These are phyloP conservation scores for Luffa aegyptiaca DNA, from an alignment of 306 rosid genomes.

Conservation along the genomic window DNA sequence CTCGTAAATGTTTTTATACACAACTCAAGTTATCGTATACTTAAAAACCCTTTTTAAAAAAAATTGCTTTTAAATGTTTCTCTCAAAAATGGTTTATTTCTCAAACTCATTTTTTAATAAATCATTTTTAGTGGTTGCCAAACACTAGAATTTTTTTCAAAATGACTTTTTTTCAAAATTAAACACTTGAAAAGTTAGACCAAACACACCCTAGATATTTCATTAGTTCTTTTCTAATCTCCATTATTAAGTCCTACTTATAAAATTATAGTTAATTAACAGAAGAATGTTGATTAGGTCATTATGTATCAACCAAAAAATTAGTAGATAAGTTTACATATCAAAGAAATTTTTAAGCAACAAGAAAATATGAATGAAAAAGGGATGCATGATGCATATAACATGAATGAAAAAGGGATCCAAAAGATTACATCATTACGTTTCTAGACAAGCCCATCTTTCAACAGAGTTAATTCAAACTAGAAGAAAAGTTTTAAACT, in stretches of 20 bases:
- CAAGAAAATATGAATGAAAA: neutral
- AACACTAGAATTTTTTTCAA: too few relatives aligned
- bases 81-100: too few relatives aligned
- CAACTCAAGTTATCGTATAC: too few relatives aligned
- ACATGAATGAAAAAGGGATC: neutral
- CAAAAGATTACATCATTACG: neutral
- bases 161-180: too few relatives aligned
- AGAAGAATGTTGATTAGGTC: neutral
- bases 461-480: neutral
- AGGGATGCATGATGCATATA: neutral
- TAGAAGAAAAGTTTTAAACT: conserved; percentile 11
- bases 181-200: too few relatives aligned
- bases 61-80: too few relatives aligned
- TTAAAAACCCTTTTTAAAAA: too few relatives aligned
- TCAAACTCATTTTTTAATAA: too few relatives aligned
- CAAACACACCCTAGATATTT: neutral
- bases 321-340: neutral
- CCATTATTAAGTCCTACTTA: neutral
- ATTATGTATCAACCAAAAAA: neutral
- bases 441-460: neutral
- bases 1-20: too few relatives aligned
- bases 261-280: neutral
- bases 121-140: too few relatives aligned
- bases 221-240: neutral
- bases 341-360: neutral